Evolutionary conservation across 2,329 filamentous ascomycete species (phyloP).

Genomic region (Nakataea oryzae): DNA sequence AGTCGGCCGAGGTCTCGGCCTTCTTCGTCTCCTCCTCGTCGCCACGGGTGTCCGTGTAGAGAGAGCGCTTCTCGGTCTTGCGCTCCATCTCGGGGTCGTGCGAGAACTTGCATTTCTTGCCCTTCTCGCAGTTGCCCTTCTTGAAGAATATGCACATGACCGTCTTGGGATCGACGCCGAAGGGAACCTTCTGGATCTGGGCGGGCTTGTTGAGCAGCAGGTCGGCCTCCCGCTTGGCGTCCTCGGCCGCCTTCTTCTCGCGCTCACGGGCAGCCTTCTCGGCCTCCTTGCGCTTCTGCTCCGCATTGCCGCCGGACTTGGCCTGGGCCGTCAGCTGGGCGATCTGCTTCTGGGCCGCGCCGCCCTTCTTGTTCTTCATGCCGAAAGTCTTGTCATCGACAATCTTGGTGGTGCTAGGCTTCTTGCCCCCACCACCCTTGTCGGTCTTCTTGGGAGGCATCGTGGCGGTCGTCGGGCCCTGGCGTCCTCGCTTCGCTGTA

Average conservation of each 20-base stretch:
- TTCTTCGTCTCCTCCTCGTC: slow-evolving; percentile 71
- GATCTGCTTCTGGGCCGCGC: slow-evolving; percentile 81
- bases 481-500: neutral
- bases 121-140: slow-evolving; percentile 95
- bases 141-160: slow-evolving; percentile 95
- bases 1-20: slow-evolving; percentile 86
- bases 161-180: slow-evolving; percentile 96
- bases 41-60: slow-evolving; percentile 77
- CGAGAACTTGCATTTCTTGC: slow-evolving; percentile 94
- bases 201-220: slow-evolving; percentile 83
- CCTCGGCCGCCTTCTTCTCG: slow-evolving; percentile 86
- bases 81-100: slow-evolving; percentile 84
- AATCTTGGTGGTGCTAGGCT: slow-evolving; percentile 45
- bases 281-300: slow-evolving; percentile 71
- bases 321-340: slow-evolving; percentile 68
- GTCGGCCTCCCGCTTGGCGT: slow-evolving; percentile 69
- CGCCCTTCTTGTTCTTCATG: slow-evolving; percentile 99
- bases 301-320: slow-evolving; percentile 65
- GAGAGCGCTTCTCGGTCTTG: slow-evolving; percentile 82
- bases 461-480: slow-evolving; percentile 23
- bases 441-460: slow-evolving; percentile 66
- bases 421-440: slow-evolving; percentile 41
- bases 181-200: slow-evolving; percentile 94
- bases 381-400: slow-evolving; percentile 97
- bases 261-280: slow-evolving; percentile 61